phyloP scores from a whole-genome alignment of 371 early-diverging fungal genomes.

The Basidiobolus heterosporus region DNA sequence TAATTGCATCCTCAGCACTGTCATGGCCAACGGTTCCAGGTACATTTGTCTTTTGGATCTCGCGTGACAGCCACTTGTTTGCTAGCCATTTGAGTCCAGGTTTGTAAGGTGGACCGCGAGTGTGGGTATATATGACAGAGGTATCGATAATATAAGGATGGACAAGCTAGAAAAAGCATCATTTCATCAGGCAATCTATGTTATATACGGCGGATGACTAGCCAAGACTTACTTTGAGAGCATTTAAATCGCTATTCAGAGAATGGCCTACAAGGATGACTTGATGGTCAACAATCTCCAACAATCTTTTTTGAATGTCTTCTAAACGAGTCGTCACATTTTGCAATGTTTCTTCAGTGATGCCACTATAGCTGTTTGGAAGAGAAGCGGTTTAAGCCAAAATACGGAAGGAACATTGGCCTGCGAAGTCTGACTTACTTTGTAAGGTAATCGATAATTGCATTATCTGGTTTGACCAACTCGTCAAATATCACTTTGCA shows the following conservation, averaged over 20 bases:
- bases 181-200: no score
- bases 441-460: constrained; percentile 54
- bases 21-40: constrained; percentile 39
- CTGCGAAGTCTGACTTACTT: constrained; percentile 12
- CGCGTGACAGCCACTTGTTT: constrained; percentile 31
- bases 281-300: constrained; percentile 25
- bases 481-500: constrained; percentile 43
- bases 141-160: constrained; percentile 61
- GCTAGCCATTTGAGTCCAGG: constrained; percentile 37
- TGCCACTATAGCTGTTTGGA: constrained; percentile 35
- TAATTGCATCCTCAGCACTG: constrained; percentile 55
- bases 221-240: constrained; percentile 29
- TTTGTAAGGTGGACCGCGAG: constrained; percentile 33
- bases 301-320: constrained; percentile 36
- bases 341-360: constrained; percentile 35
- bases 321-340: constrained; percentile 29
- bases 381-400: neutral
- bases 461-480: constrained; percentile 41
- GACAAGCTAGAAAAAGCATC: constrained; percentile 20
- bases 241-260: constrained; percentile 51
- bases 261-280: constrained; percentile 64
- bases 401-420: neutral
- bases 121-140: constrained; percentile 38
- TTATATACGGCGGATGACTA: no score
- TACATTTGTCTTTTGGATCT: neutral